phyloP scores from a whole-genome alignment of 495 filamentous ascomycete genomes.

The Hypoxylon trugodes region DNA sequence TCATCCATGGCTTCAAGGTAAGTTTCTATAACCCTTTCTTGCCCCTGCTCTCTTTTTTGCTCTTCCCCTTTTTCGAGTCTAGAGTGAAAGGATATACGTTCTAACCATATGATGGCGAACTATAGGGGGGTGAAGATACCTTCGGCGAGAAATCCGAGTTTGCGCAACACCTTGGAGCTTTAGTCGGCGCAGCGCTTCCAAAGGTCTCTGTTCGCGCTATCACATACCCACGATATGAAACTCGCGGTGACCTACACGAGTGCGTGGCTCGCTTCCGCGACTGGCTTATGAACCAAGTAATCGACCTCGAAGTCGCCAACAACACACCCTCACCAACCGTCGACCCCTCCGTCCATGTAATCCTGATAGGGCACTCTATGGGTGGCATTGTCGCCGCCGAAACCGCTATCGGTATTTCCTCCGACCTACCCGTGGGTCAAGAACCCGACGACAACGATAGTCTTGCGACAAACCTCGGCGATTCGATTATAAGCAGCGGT shows the following conservation, averaged over 20 bases:
- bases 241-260: conserved; percentile 82
- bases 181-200: conserved; percentile 76
- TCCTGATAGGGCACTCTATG: conserved; percentile 94
- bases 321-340: conserved; percentile 86
- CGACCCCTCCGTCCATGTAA: conserved; percentile 84
- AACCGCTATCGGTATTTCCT: conserved; percentile 72
- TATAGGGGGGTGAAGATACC: conserved; percentile 85
- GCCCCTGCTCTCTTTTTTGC: not conserved
- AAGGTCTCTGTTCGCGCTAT: conserved; percentile 73
- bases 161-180: conserved; percentile 73
- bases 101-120: not conserved
- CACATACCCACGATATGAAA: conserved; percentile 92
- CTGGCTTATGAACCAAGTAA: conserved; percentile 92
- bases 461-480: conserved; percentile 24
- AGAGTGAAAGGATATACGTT: no score
- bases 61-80: not conserved
- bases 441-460: conserved; percentile 35
- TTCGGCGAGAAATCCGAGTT: conserved; percentile 73
- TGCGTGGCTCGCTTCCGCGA: conserved; percentile 84
- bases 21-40: conserved; percentile 8
- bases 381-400: conserved; percentile 97
- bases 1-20: conserved; percentile 98
- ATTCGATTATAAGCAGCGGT: conserved; percentile 41
- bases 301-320: conserved; percentile 89
- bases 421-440: conserved; percentile 69